phyloP scores from a whole-genome alignment of 2,329 filamentous ascomycete species.

The Pseudopyrenochaeta lycopersici region DNA sequence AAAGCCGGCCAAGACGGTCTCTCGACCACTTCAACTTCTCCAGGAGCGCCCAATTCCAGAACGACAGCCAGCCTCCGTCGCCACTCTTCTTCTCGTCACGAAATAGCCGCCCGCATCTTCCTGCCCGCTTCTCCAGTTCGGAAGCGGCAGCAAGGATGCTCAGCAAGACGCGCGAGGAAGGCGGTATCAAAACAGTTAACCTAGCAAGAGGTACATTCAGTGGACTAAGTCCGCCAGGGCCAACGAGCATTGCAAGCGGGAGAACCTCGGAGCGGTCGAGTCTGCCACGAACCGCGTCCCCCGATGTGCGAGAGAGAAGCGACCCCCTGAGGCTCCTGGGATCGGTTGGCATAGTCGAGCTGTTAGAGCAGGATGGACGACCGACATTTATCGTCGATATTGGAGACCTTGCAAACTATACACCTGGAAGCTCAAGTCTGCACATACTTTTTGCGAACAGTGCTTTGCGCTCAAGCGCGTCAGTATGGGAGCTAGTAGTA shows the following conservation, averaged over 20 bases:
- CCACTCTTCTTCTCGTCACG: conserved; percentile 63
- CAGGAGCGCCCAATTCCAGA: conserved; percentile 22
- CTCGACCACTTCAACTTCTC: conserved; percentile 49
- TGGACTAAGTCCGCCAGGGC: conserved; percentile 46
- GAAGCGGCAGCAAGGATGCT: conserved; percentile 68
- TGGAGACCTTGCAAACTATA: conserved; percentile 64
- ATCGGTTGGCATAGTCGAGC: conserved; percentile 73
- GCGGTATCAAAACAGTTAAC: conserved; percentile 61
- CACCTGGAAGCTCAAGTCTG: conserved; percentile 58
- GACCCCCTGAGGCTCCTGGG: conserved; percentile 67
- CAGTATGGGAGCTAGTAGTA: conserved; percentile 65
- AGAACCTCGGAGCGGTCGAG: conserved; percentile 64
- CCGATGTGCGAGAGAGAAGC: conserved; percentile 59
- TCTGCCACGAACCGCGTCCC: conserved; percentile 59
- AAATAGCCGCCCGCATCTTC: conserved; percentile 54
- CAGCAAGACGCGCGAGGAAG: conserved; percentile 61
- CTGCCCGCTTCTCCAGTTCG: conserved; percentile 65
- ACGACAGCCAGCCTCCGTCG: conserved; percentile 52
- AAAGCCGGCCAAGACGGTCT: conserved; percentile 40
- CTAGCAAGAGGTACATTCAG: conserved; percentile 58
- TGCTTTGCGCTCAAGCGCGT: conserved; percentile 67
- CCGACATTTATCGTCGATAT: conserved; percentile 81
- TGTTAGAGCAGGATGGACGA: conserved; percentile 78
- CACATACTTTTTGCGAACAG: conserved; percentile 74
- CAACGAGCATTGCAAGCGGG: conserved; percentile 62